Base-by-base conservation (phyloP, 805 yeast genomes). In the Jamesozyma piceae region DNA sequence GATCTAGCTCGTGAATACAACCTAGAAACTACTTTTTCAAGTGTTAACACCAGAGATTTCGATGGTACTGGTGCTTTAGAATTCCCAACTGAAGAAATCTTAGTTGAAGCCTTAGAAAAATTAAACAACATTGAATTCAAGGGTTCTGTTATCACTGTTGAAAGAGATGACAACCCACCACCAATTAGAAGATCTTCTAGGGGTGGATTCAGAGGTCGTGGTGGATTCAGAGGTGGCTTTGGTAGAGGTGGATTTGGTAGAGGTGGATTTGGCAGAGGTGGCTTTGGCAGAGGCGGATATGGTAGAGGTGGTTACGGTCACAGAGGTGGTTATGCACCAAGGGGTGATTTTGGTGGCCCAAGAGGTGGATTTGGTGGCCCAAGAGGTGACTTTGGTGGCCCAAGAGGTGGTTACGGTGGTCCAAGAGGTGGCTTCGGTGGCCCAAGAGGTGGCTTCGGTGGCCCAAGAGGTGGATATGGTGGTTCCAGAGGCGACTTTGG, bases 1-100 rank as follows among this genome's bases (percentile, higher is more conserved):
- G 97, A 90, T 69, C 78, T 85, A 60, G 88, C 87, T 51, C 75
- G 95, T 62, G 88, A 82, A 48, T 82, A 77, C 65, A 77, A 74
- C 49, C 63, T 73, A 49, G 74, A 77, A 45, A 83, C 87, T 44
- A 75, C 81, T 28, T 82, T 80, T 51, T 61, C 73, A 41, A 66
- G 68, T 46, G 73, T 68, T 44, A 66, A 67, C 50, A 63, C 67
- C 43, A 65, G 71, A 58, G 73, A 69, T 46, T 65, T 66, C 43
- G 68, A 67, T 46, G 72, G 72, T 51, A 65, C 71, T 42, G 73
- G 73, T 62, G 71, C 69, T 45, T 51, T 69, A 43, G 73, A 69
- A 52, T 66, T 69, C 51, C 67, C 70, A 46, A 58, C 84, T 47
- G 82, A 80, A 57, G 95, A 84, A 47, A 82, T 83, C 52, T 73